Evolutionary conservation across 768 basidiomycete genomes (phyloP).

Genomic region (Dendrothele bispora): DNA sequence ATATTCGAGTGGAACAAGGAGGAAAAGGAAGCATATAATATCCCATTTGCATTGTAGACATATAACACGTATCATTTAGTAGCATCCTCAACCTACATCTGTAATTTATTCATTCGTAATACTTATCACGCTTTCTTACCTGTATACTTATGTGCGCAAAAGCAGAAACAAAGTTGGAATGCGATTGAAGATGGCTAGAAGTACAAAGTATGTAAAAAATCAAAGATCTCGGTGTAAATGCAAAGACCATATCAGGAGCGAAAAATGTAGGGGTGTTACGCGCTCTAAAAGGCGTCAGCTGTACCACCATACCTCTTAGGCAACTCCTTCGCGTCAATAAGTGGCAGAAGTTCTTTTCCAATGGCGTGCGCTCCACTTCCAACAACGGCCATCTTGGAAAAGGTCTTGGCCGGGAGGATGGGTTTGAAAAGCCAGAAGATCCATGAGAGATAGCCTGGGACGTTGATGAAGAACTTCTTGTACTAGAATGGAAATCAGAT

Average conservation of each 20-base stretch:
- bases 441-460: constrained; percentile 76
- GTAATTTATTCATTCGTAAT: too few species aligned
- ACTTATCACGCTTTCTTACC: too few species aligned
- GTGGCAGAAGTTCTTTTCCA: constrained; percentile 55
- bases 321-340: constrained; percentile 57
- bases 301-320: constrained; percentile 73
- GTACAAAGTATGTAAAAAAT: too few species aligned
- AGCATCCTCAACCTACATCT: too few species aligned
- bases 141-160: too few species aligned
- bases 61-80: too few species aligned
- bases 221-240: too few species aligned
- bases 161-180: too few species aligned
- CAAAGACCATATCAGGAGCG: too few species aligned
- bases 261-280: too few species aligned
- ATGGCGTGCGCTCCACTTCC: constrained; percentile 63
- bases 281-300: constrained; percentile 52
- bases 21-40: constrained; percentile 48
- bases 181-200: too few species aligned
- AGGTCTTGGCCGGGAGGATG: constrained; percentile 66
- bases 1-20: constrained; percentile 57
- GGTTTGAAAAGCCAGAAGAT: constrained; percentile 85
- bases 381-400: constrained; percentile 80
- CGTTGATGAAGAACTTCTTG: constrained; percentile 81
- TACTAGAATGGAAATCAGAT: constrained; percentile 36
- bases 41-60: too few species aligned